phyloP scores from a whole-genome alignment of 441 rosid genomes.

The Gossypium schwendimanii region DNA sequence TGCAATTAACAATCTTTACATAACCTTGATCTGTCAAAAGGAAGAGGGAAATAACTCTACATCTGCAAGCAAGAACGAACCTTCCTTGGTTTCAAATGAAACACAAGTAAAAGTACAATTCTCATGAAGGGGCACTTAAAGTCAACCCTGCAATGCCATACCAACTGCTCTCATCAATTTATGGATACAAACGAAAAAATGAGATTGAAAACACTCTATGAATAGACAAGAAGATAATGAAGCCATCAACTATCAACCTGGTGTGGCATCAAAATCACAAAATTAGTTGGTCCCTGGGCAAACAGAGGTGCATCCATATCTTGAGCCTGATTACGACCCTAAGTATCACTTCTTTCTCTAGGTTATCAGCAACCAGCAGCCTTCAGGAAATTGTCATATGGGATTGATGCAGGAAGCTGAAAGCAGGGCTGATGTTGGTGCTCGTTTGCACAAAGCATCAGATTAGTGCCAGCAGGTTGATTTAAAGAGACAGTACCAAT shows the following conservation, averaged over 20 bases:
- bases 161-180: neutral
- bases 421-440: conserved; percentile 49
- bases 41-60: neutral
- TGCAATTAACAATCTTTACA: neutral
- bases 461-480: conserved; percentile 15
- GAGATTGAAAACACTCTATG: neutral
- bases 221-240: neutral
- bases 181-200: neutral
- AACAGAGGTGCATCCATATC: neutral
- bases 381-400: conserved; percentile 65
- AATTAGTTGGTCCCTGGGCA: neutral
- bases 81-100: neutral
- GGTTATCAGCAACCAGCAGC: conserved; percentile 62
- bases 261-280: neutral
- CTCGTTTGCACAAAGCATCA: conserved; percentile 42
- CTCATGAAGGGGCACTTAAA: neutral
- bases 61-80: neutral
- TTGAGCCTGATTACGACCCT: neutral
- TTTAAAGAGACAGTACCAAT: conserved; percentile 20
- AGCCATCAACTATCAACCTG: neutral
- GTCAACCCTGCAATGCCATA: neutral
- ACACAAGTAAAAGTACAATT: neutral
- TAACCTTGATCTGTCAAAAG: neutral
- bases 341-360: neutral
- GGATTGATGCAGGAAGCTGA: conserved; percentile 62